Conservation (phyloP, 768 basidiomycete species). For the Xerocomus spinulosus region DNA sequence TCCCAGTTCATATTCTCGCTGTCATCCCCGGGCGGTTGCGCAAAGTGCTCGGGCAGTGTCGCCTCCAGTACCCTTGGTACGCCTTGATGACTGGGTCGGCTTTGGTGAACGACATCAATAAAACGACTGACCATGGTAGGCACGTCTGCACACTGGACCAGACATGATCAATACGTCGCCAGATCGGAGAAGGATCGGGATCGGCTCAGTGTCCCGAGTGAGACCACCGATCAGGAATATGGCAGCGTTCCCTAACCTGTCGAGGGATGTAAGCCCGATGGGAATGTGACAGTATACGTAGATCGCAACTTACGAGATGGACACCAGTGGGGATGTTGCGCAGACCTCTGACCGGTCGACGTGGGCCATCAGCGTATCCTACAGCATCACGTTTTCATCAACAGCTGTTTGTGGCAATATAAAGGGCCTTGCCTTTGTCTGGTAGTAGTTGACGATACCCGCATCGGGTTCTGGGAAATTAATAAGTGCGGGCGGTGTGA, state of each 20-base stretch:
- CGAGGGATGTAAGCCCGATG: neutral
- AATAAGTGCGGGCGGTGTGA: neutral
- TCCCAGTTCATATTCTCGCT: slow-evolving; percentile 45
- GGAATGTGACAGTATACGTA: neutral
- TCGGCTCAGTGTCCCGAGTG: slow-evolving; percentile 71
- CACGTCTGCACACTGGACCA: slow-evolving; percentile 75
- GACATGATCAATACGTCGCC: slow-evolving; percentile 95
- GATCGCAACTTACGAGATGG: slow-evolving; percentile 68
- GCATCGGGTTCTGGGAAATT: slow-evolving; percentile 76
- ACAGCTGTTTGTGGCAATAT: neutral
- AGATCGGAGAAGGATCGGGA: slow-evolving; percentile 80
- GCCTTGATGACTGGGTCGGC: slow-evolving; percentile 38
- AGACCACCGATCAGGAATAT: slow-evolving; percentile 86
- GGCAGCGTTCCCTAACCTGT: slow-evolving; percentile 82
- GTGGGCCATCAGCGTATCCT: slow-evolving; percentile 93
- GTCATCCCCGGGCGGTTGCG: slow-evolving; percentile 22
- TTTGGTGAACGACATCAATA: neutral
- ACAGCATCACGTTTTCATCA: neutral
- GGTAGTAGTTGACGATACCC: slow-evolving; percentile 96
- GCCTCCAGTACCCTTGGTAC: slow-evolving; percentile 85
- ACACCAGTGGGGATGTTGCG: slow-evolving; percentile 87
- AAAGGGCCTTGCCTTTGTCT: slow-evolving; percentile 49
- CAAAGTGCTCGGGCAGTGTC: slow-evolving; percentile 65
- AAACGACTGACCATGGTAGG: slow-evolving; percentile 77
- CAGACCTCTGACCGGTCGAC: slow-evolving; percentile 97